Base-by-base conservation (phyloP, 129 eudicot species). In the Kitagawia praeruptora region DNA sequence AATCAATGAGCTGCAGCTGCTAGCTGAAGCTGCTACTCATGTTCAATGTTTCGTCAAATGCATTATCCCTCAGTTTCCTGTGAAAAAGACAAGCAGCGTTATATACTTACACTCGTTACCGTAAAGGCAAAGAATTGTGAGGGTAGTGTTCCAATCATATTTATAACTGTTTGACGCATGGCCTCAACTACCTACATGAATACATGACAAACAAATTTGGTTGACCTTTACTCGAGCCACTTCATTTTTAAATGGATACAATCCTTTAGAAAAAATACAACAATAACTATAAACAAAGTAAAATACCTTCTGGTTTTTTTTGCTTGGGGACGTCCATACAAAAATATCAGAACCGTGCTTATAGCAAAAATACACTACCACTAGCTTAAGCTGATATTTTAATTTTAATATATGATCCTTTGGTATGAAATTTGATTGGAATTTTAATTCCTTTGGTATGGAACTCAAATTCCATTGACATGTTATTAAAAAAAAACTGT, bases 91-190 rank as follows among this genome's bases (percentile, higher is more conserved):
- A 49, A 19, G 27, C 14, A 14, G 21, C 61, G 9, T 46, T 27
- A 77, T 72, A 75, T 19, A 87, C 97, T 92, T 87, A 95, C 98
- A 40, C 97, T 92, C 14, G 97, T 87, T 75, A 95, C 97, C 27
- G 98, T 95, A 54, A 95, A 92, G 25, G 97, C 88, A 86, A 95
- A 95, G 84, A 95, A 95, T 77, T 95, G 98, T 27, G 97, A 94
- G 47, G 98, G 98, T 44, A 95, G 85, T 27, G 97, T 95, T 53
- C 98, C 98, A 78, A 95, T 95, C 98, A 95, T 95, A 83, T 95
- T 95, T 77, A 97, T 90, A 74, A 95, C 97, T 2, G 98, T 95
- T 85, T 92, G 97, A 67, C 98, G 97, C 97, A 95, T 95, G 25
- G 98, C 97, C 82, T 95, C 98, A 81, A 95, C 98, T 81, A 95